phyloP scores from a whole-genome alignment of 345 rosid species.

The Corchorus capsularis region DNA sequence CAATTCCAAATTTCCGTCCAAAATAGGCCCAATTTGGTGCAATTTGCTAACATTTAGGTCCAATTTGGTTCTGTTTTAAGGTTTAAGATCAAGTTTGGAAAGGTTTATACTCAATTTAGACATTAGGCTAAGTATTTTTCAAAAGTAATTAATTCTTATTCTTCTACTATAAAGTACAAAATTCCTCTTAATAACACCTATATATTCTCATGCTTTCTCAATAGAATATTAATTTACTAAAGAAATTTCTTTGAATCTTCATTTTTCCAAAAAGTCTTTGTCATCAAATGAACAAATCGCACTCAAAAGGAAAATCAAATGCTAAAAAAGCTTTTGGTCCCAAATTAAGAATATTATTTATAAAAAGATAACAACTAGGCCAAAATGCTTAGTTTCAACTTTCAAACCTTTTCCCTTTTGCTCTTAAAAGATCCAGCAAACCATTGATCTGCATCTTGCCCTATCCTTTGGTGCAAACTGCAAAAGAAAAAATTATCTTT shows the following conservation, averaged over 20 bases:
- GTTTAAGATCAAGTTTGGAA: too few species aligned
- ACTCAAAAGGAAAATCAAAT: not conserved
- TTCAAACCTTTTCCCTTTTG: not conserved
- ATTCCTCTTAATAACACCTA: not conserved
- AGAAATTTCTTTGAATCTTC: not conserved
- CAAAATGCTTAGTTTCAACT: not conserved
- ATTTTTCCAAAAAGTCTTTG: not conserved
- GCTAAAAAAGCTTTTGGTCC: constrained; percentile 14
- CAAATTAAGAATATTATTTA: not conserved
- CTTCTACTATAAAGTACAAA: not conserved
- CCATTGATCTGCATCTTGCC: not conserved
- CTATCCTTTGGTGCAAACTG: not conserved
- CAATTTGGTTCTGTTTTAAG: too few species aligned
- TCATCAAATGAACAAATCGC: constrained; percentile 11
- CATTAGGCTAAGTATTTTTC: too few species aligned
- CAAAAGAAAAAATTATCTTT: not conserved
- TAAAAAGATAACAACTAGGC: not conserved
- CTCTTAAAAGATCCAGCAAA: not conserved
- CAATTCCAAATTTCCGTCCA: too few species aligned
- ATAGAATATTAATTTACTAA: not conserved
- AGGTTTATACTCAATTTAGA: too few species aligned
- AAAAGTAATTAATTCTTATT: too few species aligned
- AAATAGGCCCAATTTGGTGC: too few species aligned
- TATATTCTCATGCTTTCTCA: not conserved
- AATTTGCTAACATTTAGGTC: too few species aligned